Conservation (phyloP, 2,329 filamentous ascomycete species). For the Pseudocercospora vitis region DNA sequence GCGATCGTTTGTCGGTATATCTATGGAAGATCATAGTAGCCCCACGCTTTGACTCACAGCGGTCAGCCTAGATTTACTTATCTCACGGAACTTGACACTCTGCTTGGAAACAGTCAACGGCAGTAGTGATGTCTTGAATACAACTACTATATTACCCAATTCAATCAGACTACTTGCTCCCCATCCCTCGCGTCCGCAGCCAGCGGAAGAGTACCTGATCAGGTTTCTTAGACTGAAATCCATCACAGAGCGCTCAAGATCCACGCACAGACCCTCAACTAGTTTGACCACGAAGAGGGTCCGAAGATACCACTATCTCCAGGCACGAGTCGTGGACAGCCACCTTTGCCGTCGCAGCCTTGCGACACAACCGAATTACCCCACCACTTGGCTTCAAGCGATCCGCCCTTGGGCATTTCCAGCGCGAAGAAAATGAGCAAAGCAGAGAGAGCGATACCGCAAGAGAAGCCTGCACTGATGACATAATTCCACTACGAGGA, state of each 20-base stretch:
- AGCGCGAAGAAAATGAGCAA: conserved; percentile 17
- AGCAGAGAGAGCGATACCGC: conserved; percentile 13
- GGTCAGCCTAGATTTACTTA: too few relatives aligned
- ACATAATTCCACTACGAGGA: conserved; percentile 15
- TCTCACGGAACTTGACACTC: too few relatives aligned
- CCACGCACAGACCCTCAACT: neutral
- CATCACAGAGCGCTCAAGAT: neutral
- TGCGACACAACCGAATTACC: conserved; percentile 3
- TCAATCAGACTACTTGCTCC: too few relatives aligned
- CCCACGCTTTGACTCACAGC: too few relatives aligned
- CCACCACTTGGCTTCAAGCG: conserved; percentile 12
- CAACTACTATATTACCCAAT: too few relatives aligned
- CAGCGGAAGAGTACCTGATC: too few relatives aligned
- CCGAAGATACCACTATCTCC: conserved; percentile 7
- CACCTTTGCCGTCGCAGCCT: conserved; percentile 12
- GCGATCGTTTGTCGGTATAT: too few relatives aligned
- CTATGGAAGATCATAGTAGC: too few relatives aligned
- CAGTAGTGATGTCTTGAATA: too few relatives aligned
- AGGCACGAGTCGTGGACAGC: conserved; percentile 8
- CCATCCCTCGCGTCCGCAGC: too few relatives aligned
- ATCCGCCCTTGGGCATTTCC: conserved; percentile 7
- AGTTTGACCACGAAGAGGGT: conserved; percentile 7
- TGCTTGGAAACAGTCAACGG: too few relatives aligned
- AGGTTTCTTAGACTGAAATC: too few relatives aligned
- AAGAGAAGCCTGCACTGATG: conserved; percentile 9